Evolutionary conservation across 1,284 basidiomycete species (phyloP), one percentile per base, ranked within the genome.

Genomic region (Cryptococcus sp.): DNA sequence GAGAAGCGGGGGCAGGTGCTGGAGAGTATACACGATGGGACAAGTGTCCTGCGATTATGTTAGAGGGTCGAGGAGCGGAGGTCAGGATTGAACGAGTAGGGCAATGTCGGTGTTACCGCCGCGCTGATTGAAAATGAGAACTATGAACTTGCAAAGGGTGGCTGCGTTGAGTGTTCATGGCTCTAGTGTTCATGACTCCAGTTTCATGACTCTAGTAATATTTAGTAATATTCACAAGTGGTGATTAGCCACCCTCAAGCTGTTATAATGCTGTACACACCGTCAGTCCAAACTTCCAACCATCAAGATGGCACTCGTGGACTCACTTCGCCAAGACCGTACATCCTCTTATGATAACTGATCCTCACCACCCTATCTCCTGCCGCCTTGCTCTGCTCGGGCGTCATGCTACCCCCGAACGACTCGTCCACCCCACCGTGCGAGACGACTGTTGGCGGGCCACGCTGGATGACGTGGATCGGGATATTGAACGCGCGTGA

Each of bases 401-500:
- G 69, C 35, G 77, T 73, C 47, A 71, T 63, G 7, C 75, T 68
- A 37, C 77, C 72, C 44, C 74, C 68, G 49, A 72, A 72, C 13
- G 62, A 57, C 55, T 76, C 75, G 23, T 65, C 63, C 5, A 39
- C 52, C 1, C 74, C 71, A 23, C 86, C 81, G 66, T 96, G 93
- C 6, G 88, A 83, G 9, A 97, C 92, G 24, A 98, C 80, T 0
- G 86, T 81, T 1, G 93, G 95, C 35, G 81, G 81, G 0, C 87
- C 87, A 1, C 85, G 83, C 73, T 98, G 96, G 18, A 98, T 82
- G 53, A 99, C 89, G 73, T 97, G 87, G 55, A 99, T 95, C 0
- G 92, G 89, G 28, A 93, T 80, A 52, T 85, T 80, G 75, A 85
- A 97, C n/a, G 86, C 86, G 53, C 87, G 82, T 66, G 88, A 87